Evolutionary conservation across 805 yeast species (phyloP).

Genomic region (Wickerhamomyces silvicola): DNA sequence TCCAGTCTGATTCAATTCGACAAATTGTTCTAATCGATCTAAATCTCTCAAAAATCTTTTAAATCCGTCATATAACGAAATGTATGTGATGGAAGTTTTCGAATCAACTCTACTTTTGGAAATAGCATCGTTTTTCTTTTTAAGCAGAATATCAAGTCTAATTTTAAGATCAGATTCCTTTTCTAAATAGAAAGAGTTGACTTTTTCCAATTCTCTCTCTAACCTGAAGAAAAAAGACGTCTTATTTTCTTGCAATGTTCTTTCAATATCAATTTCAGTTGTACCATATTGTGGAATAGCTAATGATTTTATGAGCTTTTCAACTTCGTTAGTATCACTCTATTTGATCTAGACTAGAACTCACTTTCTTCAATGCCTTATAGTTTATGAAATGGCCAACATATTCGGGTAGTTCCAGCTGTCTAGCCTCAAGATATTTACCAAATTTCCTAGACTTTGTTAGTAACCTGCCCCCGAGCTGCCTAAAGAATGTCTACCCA

Average conservation of each 20-base stretch:
- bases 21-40: constrained; percentile 84
- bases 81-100: constrained; percentile 68
- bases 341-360: not conserved
- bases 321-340: not conserved
- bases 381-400: constrained; percentile 91
- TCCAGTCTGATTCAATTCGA: constrained; percentile 92
- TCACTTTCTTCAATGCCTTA: constrained; percentile 68
- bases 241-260: constrained; percentile 76
- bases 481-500: not conserved
- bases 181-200: constrained; percentile 83
- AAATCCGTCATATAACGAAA: constrained; percentile 81
- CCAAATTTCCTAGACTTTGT: constrained; percentile 78
- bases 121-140: constrained; percentile 53
- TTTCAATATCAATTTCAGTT: constrained; percentile 31
- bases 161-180: constrained; percentile 84
- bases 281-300: constrained; percentile 36
- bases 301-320: constrained; percentile 71
- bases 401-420: constrained; percentile 91
- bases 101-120: constrained; percentile 39
- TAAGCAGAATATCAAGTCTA: constrained; percentile 67
- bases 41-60: constrained; percentile 85
- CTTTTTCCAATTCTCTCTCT: constrained; percentile 93
- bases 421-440: constrained; percentile 88
- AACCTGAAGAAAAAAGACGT: constrained; percentile 81
- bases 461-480: not conserved